Conservation (phyloP, 257 asterid genomes). For the Nicotiana attenuata region DNA sequence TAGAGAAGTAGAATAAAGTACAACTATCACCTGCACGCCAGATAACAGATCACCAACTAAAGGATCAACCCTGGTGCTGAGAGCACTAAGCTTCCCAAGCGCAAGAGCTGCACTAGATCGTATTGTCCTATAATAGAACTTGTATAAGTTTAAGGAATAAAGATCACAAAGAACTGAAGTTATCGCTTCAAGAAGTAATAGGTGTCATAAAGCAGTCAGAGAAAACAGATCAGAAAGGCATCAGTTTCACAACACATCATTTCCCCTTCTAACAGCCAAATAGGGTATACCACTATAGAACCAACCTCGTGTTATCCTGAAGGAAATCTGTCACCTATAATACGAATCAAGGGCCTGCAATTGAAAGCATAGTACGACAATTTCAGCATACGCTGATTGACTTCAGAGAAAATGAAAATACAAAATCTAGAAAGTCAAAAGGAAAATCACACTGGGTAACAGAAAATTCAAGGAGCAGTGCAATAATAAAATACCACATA, state of each 20-base stretch:
- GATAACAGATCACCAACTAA: constrained; percentile 92
- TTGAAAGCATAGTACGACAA: constrained; percentile 4
- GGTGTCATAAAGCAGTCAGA: not conserved
- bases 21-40: constrained; percentile 65
- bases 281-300: constrained; percentile 6
- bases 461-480: not conserved
- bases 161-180: not conserved
- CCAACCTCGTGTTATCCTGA: constrained; percentile 96
- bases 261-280: constrained; percentile 1
- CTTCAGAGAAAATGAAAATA: not conserved
- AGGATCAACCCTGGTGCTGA: constrained; percentile 90
- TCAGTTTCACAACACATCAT: not conserved
- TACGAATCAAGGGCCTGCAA: constrained; percentile 93
- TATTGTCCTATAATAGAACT: constrained; percentile 59
- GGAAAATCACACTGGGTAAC: not conserved
- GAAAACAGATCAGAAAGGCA: not conserved
- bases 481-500: not conserved
- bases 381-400: not conserved
- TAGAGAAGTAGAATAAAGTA: constrained; percentile 6
- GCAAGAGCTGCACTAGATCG: constrained; percentile 97
- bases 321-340: constrained; percentile 97
- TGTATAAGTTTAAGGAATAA: constrained; percentile 18
- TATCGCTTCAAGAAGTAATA: constrained; percentile 3
- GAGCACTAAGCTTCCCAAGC: constrained; percentile 99
- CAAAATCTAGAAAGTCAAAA: not conserved